Evolutionary conservation across 2,329 filamentous ascomycete genomes (phyloP).

Genomic region (Ophiostoma novo-ulmi): DNA sequence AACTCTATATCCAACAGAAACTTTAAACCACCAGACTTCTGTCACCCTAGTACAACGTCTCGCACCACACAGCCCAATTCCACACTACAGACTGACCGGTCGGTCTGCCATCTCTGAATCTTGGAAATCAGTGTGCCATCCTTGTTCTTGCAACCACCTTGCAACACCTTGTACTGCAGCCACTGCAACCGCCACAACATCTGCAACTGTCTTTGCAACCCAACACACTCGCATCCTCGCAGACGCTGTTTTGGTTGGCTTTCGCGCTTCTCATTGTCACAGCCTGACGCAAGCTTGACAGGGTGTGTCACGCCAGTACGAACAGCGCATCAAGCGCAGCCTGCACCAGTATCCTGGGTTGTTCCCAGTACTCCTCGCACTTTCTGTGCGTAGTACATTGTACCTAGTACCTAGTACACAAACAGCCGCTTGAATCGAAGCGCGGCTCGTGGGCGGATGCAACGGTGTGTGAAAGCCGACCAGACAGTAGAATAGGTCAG

Average conservation of each 20-base stretch:
- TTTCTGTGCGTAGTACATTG: background rate
- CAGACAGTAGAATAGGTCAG: constrained; percentile 5
- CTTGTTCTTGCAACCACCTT: background rate
- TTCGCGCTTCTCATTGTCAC: background rate
- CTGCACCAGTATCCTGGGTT: background rate
- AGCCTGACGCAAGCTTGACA: constrained; percentile 11
- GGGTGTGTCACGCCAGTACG: constrained; percentile 3
- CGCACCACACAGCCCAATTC: background rate
- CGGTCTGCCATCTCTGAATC: background rate
- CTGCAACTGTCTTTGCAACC: background rate
- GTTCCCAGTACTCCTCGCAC: too few species aligned
- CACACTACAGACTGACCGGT: background rate
- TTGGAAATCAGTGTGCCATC: background rate
- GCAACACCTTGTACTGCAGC: background rate
- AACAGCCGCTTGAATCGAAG: background rate
- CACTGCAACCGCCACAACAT: background rate
- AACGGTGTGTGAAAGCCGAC: constrained; percentile 17
- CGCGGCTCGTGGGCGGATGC: constrained; percentile 15
- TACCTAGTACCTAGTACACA: background rate
- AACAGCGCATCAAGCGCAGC: constrained; percentile 8
- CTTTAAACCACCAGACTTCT: too few species aligned
- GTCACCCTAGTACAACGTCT: background rate
- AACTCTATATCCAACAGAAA: too few species aligned
- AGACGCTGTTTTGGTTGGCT: background rate
- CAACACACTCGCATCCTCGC: background rate